phyloP scores from a whole-genome alignment of 441 rosid species.

The Pelargonium myrrhifolium region DNA sequence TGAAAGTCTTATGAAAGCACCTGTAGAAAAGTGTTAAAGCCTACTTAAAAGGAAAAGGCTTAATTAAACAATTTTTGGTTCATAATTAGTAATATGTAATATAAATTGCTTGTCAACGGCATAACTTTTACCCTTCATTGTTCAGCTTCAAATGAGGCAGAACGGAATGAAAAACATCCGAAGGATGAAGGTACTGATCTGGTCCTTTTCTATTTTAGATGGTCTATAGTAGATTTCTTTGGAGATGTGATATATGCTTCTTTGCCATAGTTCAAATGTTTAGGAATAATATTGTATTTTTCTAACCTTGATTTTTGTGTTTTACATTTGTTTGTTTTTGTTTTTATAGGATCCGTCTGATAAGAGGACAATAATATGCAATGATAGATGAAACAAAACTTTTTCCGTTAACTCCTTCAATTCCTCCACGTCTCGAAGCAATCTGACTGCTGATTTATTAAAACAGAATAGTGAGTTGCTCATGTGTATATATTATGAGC shows the following conservation, averaged over 20 bases:
- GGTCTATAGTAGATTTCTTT: neutral
- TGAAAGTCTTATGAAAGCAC: neutral
- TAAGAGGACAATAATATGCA: neutral
- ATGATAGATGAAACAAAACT: neutral
- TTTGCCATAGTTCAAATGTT: neutral
- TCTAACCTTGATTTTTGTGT: neutral
- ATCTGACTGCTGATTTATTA: neutral
- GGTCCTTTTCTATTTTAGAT: neutral
- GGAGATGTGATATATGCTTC: neutral
- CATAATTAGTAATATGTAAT: neutral
- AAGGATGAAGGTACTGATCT: neutral
- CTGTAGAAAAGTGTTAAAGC: neutral
- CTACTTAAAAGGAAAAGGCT: neutral
- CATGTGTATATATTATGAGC: conserved; percentile 21
- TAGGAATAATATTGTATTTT: neutral
- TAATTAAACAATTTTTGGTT: neutral
- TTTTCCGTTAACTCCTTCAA: neutral
- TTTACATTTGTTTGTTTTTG: neutral
- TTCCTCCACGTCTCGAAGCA: neutral
- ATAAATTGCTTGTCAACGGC: neutral
- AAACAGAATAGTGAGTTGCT: conserved; percentile 1
- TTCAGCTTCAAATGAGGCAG: conserved; percentile 1
- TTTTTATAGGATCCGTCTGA: neutral
- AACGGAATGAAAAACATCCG: neutral
- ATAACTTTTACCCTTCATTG: neutral